Evolutionary conservation across 1,284 basidiomycete genomes (phyloP).

Genomic region (Termitomyces sp.): DNA sequence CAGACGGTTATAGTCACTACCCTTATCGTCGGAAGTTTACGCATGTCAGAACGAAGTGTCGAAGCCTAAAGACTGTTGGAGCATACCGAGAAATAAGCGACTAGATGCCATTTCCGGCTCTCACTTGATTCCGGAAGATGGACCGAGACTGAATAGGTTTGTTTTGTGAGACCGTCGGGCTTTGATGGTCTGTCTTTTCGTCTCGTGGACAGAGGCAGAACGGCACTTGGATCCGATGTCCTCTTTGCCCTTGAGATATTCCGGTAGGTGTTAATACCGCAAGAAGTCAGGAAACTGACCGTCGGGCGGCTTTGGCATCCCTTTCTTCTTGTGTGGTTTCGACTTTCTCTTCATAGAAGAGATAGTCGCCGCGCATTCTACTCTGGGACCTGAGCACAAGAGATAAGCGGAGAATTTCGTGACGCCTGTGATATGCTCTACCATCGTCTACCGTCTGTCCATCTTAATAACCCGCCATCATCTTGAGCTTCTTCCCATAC

Average conservation of each 20-base stretch:
- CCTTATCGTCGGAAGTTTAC: slow-evolving; percentile 33
- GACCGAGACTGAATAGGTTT: slow-evolving; percentile 72
- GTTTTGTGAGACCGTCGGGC: slow-evolving; percentile 71
- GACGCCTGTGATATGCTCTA: slow-evolving; percentile 22
- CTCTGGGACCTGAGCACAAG: slow-evolving; percentile 60
- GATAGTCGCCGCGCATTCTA: slow-evolving; percentile 73
- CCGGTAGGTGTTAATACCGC: background rate
- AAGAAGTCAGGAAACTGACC: slow-evolving; percentile 33
- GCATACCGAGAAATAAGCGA: slow-evolving; percentile 71
- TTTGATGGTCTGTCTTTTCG: slow-evolving; percentile 70
- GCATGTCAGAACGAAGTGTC: slow-evolving; percentile 9
- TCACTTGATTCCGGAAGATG: slow-evolving; percentile 50
- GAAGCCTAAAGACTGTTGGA: slow-evolving; percentile 4
- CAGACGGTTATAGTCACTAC: slow-evolving; percentile 58
- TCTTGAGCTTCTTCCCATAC: slow-evolving; percentile 82
- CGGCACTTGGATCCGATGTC: slow-evolving; percentile 53
- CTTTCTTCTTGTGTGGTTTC: slow-evolving; percentile 71
- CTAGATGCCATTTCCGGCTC: slow-evolving; percentile 71
- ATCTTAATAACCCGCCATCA: slow-evolving; percentile 68
- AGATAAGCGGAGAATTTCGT: background rate
- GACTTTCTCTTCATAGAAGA: slow-evolving; percentile 77
- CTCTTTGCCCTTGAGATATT: slow-evolving; percentile 46
- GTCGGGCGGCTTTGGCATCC: slow-evolving; percentile 65
- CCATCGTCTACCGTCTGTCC: slow-evolving; percentile 77
- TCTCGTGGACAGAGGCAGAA: slow-evolving; percentile 51